Conservation (phyloP, 306 rosid species). For the Begonia masoniana region DNA sequence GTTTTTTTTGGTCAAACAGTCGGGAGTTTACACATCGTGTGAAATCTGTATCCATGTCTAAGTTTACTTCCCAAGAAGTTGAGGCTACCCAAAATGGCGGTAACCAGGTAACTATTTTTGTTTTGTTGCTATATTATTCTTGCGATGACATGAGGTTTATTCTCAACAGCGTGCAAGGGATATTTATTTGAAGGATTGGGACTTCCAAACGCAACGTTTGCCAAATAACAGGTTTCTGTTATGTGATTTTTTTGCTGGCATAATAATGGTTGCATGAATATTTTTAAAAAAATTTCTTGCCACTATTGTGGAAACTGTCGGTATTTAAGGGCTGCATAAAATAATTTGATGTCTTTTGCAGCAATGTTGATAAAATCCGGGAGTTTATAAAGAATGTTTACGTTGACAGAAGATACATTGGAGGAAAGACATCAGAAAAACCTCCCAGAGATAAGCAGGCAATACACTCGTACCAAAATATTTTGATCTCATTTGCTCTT, state of each 20-base stretch:
- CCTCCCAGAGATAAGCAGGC: conserved; percentile 89
- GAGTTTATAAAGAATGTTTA: conserved; percentile 72
- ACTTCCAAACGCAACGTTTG: conserved; percentile 64
- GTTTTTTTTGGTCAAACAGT: conserved; percentile 26
- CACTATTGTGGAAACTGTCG: background rate
- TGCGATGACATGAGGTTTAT: conserved; percentile 15
- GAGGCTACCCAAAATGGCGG: conserved; percentile 88
- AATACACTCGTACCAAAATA: conserved; percentile 15
- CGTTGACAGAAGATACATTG: conserved; percentile 58
- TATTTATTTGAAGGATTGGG: conserved; percentile 71
- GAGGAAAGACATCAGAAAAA: conserved; percentile 44
- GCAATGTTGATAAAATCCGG: conserved; percentile 66
- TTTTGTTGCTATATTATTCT: conserved; percentile 9
- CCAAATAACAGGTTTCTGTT: conserved; percentile 60
- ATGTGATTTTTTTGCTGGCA: conserved; percentile 1
- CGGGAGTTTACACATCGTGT: conserved; percentile 98
- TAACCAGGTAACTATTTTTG: conserved; percentile 51
- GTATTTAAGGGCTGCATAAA: background rate
- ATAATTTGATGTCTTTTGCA: conserved; percentile 26
- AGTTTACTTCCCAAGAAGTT: conserved; percentile 84
- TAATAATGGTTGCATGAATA: too few species aligned
- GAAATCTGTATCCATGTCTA: conserved; percentile 93
- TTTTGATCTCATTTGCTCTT: background rate
- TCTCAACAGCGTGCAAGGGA: conserved; percentile 80
- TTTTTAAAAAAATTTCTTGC: background rate